Evolutionary conservation across 805 yeast species (phyloP).

Genomic region (Trichomonascus vanleenenianus): DNA sequence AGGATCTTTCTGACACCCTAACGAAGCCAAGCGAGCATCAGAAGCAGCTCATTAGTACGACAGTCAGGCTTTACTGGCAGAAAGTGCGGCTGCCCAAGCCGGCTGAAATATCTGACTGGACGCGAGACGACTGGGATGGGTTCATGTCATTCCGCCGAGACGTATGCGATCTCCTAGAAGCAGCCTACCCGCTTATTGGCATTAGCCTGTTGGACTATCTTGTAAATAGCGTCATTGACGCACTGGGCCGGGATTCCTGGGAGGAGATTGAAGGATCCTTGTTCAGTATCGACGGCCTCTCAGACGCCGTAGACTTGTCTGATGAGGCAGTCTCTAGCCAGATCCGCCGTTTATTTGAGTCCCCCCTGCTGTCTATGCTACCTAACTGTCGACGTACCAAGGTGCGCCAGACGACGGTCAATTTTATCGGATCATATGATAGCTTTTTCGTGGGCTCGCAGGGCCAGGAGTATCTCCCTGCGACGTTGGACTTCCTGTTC

Average conservation of each 20-base stretch:
- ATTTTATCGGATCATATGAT: slow-evolving; percentile 50
- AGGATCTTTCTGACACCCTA: slow-evolving; percentile 26
- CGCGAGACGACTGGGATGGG: slow-evolving; percentile 38
- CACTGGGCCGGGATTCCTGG: slow-evolving; percentile 19
- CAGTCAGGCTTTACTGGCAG: slow-evolving; percentile 56
- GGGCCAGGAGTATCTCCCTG: slow-evolving; percentile 41
- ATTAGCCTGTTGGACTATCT: slow-evolving; percentile 40
- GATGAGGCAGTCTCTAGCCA: slow-evolving; percentile 25
- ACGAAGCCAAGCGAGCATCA: neutral
- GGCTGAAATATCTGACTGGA: slow-evolving; percentile 20
- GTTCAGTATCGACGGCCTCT: slow-evolving; percentile 48
- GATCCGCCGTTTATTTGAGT: slow-evolving; percentile 22
- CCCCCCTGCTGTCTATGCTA: slow-evolving; percentile 25
- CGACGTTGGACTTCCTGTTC: slow-evolving; percentile 52
- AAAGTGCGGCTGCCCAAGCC: slow-evolving; percentile 42
- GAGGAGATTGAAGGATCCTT: slow-evolving; percentile 53
- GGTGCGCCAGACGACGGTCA: slow-evolving; percentile 44
- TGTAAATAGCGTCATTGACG: slow-evolving; percentile 11
- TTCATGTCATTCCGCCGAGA: slow-evolving; percentile 64
- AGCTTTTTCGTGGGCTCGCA: slow-evolving; percentile 45
- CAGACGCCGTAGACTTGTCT: slow-evolving; percentile 39
- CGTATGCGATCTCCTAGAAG: slow-evolving; percentile 69
- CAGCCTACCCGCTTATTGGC: slow-evolving; percentile 60
- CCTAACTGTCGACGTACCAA: slow-evolving; percentile 19
- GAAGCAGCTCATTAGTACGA: slow-evolving; percentile 14